Conservation (phyloP, 176 grass and related monocot genomes). For the Calamus simplicifolius region DNA sequence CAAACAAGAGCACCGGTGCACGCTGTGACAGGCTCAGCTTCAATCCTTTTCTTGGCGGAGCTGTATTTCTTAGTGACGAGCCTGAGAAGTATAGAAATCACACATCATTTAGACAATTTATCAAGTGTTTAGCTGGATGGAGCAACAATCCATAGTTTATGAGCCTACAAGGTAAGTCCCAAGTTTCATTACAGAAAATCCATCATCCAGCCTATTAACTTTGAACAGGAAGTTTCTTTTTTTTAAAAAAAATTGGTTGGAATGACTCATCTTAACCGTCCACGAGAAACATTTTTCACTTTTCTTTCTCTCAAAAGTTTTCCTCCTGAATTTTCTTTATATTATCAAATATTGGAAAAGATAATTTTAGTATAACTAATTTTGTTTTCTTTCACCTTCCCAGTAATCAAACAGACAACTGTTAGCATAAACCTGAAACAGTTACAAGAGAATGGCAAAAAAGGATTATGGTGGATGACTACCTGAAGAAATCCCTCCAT, state of each 20-base stretch:
- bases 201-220: too few relatives aligned
- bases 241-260: too few relatives aligned
- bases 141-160: not conserved
- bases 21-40: constrained; percentile 57
- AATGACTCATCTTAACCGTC: too few relatives aligned
- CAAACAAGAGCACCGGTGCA: constrained; percentile 50
- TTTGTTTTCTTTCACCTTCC: not conserved
- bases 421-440: not conserved
- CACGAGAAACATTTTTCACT: too few relatives aligned
- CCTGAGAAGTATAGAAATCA: constrained; percentile 26
- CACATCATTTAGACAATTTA: not conserved
- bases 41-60: constrained; percentile 46
- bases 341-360: too few relatives aligned
- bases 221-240: too few relatives aligned
- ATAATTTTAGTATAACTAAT: too few relatives aligned
- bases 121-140: not conserved
- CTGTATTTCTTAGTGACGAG: constrained; percentile 92
- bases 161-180: not conserved
- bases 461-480: not conserved
- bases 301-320: too few relatives aligned
- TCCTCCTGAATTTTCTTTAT: too few relatives aligned
- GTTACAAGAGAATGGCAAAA: not conserved
- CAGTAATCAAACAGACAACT: constrained; percentile 2
- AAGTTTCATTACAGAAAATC: too few relatives aligned
- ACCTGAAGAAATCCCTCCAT: constrained; percentile 99